Evolutionary conservation across 2,329 filamentous ascomycete genomes (phyloP).

Genomic region (Claviceps maximensis): DNA sequence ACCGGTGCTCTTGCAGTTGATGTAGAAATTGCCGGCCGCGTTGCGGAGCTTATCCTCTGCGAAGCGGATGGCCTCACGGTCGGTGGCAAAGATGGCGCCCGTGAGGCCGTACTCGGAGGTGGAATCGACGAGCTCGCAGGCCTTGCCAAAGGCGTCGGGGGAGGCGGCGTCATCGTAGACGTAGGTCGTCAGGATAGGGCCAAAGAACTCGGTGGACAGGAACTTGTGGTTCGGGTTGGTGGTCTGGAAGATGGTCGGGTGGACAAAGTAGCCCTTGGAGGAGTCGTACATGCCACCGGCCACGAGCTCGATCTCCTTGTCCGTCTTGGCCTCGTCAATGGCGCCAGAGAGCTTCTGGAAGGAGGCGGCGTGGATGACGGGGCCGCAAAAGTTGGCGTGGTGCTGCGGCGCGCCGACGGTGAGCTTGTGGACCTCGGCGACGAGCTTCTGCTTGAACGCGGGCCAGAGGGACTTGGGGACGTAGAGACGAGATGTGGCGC

Average conservation of each 20-base stretch:
- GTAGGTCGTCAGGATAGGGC: conserved; percentile 60
- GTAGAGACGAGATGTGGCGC: conserved; percentile 69
- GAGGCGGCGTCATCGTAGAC: conserved; percentile 58
- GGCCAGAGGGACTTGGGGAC: conserved; percentile 64
- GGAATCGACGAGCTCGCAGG: conserved; percentile 51
- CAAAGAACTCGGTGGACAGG: conserved; percentile 69
- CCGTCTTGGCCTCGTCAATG: conserved; percentile 69
- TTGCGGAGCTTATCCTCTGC: conserved; percentile 62
- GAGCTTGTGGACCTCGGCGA: conserved; percentile 55
- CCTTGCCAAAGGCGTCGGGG: conserved; percentile 39
- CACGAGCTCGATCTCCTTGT: conserved; percentile 58
- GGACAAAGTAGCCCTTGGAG: conserved; percentile 68
- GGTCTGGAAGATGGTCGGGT: conserved; percentile 70
- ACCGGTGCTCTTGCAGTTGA: conserved; percentile 72
- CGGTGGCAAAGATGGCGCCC: conserved; percentile 60
- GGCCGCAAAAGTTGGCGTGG: conserved; percentile 70
- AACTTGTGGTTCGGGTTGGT: conserved; percentile 61
- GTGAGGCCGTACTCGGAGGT: conserved; percentile 70
- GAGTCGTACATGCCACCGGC: conserved; percentile 66
- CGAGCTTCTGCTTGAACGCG: conserved; percentile 53
- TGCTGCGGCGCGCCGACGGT: conserved; percentile 56
- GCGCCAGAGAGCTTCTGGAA: conserved; percentile 69
- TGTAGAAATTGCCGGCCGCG: conserved; percentile 71
- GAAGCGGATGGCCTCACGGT: conserved; percentile 49
- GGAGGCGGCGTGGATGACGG: conserved; percentile 69